A percentile compares a stretch with the other conserved stretches of the same genome.
Conservation (phyloP, 306 rosid species). For the Begonia masoniana region DNA sequence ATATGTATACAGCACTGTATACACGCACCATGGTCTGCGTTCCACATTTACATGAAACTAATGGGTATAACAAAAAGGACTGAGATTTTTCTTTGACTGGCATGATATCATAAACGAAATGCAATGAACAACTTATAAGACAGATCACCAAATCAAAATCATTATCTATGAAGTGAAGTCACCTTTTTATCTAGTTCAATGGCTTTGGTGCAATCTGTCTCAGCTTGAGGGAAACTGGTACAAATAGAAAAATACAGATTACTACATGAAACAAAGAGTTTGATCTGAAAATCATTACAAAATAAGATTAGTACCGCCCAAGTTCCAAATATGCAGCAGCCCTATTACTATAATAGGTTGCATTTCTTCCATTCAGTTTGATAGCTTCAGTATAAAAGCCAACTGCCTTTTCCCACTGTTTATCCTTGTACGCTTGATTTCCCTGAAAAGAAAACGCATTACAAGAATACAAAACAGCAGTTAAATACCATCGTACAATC, state of each 20-base stretch:
- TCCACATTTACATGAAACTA: too few relatives aligned
- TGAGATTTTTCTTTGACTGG: too few relatives aligned
- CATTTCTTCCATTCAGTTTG: slow-evolving; percentile 57
- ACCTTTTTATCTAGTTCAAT: slow-evolving; percentile 87
- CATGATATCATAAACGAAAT: too few relatives aligned
- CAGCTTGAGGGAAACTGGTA: slow-evolving; percentile 70
- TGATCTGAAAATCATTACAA: too few relatives aligned
- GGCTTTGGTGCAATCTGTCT: slow-evolving; percentile 78
- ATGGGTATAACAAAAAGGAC: too few relatives aligned
- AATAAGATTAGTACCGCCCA: slow-evolving; percentile 37
- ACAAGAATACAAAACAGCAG: too few relatives aligned
- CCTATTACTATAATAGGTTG: slow-evolving; percentile 89
- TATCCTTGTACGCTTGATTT: slow-evolving; percentile 84
- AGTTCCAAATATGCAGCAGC: slow-evolving; percentile 84
- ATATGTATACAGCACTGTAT: too few relatives aligned
- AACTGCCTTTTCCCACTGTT: slow-evolving; percentile 87
- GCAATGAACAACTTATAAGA: too few relatives aligned
- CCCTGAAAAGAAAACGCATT: slow-evolving; percentile 29
- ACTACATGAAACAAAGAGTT: too few relatives aligned
- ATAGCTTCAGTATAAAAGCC: slow-evolving; percentile 84
- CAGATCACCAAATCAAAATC: too few relatives aligned
- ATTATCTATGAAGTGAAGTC: slow-evolving; percentile 2
- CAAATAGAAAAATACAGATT: slow-evolving; percentile 15
- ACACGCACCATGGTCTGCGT: too few relatives aligned
- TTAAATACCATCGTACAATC: too few relatives aligned